Evolutionary conservation across 495 filamentous ascomycete genomes (phyloP), one percentile per base, ranked within the genome.

Genomic region (Hyaloscypha bicolor): DNA sequence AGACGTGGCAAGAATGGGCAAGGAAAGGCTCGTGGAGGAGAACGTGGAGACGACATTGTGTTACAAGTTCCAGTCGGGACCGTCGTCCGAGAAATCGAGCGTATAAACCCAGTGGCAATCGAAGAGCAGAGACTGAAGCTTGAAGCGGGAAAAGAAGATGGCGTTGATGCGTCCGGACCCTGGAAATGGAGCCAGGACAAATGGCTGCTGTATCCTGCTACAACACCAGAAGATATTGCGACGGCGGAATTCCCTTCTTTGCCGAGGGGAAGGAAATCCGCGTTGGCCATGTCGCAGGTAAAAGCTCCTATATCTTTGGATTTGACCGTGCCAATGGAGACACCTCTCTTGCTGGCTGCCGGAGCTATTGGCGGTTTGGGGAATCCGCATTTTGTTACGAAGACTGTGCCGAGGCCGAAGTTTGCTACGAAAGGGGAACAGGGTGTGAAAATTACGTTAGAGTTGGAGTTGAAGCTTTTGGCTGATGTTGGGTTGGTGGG

Each of bases 401-500:
- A 85, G 55, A 79, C 86, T 9, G 85, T 84, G 25, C 83, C 85
- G 2, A 82, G 88, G 57, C 96, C 95, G 1, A 90, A 92, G 69
- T 95, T 93, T 75, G 96, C 94, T 9, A 96, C 93, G 1, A 89
- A 88, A 69, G 95, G 95, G 21, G 92, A 95, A 70, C 79, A 82
- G 39, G 92, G 92, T 55, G 87, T 92, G 75, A 87, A 84, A 30
- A 78, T 99, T 65, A 86, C 88, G 35, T 78, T 99, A 14, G 91
- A 96, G 70, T 86, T 99, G 61, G 95, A 99, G 75, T 84, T 99
- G 64, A 98, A 97, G 79, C 82, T 99, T 4, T 86, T 99, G 11
- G 95, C 95, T 16, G 95, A 99, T 77, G 90, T 99, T 21, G 95
- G 94, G 1, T 81, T 99, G 11, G 95, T 99, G 31, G 95, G 95